phyloP scores from a whole-genome alignment of 2,329 filamentous ascomycete genomes.

The Lachnellula hyalina region DNA sequence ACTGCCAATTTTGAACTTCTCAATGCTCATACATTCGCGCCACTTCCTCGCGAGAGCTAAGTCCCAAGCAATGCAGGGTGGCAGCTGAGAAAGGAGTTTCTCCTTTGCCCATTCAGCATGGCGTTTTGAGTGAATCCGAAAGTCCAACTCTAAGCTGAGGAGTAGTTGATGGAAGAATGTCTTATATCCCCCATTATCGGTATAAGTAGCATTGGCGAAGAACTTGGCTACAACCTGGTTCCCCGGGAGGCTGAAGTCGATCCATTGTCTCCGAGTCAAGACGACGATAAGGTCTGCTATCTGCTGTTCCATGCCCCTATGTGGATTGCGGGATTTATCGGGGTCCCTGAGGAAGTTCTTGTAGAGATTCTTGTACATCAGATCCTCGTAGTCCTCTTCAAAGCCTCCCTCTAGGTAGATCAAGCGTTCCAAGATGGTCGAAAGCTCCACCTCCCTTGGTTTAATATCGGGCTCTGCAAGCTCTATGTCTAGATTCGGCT shows the following conservation, averaged over 20 bases:
- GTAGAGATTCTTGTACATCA: conserved; percentile 62
- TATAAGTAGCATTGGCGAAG: conserved; percentile 56
- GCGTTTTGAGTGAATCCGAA: conserved; percentile 59
- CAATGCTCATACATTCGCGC: conserved; percentile 64
- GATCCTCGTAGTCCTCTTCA: conserved; percentile 50
- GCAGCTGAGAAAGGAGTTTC: conserved; percentile 58
- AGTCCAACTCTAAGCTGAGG: conserved; percentile 64
- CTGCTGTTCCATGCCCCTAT: conserved; percentile 62
- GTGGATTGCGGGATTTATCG: conserved; percentile 54
- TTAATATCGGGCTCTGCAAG: conserved; percentile 53
- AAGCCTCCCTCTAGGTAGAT: conserved; percentile 51
- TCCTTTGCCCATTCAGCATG: conserved; percentile 61
- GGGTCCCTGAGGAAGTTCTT: conserved; percentile 62
- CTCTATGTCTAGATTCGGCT: conserved; percentile 48
- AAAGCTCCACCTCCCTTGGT: conserved; percentile 56
- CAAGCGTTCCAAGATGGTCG: conserved; percentile 53
- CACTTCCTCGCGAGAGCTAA: conserved; percentile 68
- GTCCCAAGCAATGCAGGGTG: conserved; percentile 67
- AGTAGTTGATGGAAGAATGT: conserved; percentile 74
- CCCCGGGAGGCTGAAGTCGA: conserved; percentile 63
- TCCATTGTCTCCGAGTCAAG: conserved; percentile 64
- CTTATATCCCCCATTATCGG: conserved; percentile 49
- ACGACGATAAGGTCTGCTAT: conserved; percentile 68
- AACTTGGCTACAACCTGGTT: conserved; percentile 72
- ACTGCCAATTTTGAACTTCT: conserved; percentile 48